Conservation (phyloP, 176 grass and related monocot genomes). For the Rhipidocladum racemiflorum region DNA sequence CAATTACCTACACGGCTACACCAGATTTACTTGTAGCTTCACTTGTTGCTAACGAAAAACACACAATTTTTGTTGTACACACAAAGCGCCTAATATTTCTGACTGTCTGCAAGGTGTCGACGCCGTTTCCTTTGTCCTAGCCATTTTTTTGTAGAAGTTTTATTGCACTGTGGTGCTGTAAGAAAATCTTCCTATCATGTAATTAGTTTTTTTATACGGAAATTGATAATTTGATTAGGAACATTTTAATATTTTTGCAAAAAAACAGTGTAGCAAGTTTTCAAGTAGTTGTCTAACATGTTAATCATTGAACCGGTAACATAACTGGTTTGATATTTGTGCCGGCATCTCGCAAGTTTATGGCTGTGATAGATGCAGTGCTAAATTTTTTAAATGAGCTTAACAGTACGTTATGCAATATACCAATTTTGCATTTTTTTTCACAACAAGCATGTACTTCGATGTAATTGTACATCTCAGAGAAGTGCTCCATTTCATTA, state of each 20-base stretch:
- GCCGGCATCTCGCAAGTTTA: slow-evolving; percentile 17
- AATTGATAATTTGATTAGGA: neutral
- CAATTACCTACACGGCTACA: neutral
- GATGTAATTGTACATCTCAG: neutral
- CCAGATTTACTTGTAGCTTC: neutral
- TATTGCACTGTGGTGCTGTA: neutral
- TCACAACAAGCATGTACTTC: neutral
- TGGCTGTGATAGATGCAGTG: neutral
- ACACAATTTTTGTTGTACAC: neutral
- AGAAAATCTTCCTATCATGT: neutral
- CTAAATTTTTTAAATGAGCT: neutral
- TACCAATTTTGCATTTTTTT: neutral
- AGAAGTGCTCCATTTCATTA: neutral
- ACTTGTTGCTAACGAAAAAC: neutral
- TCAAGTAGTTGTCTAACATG: neutral
- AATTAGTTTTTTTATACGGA: neutral
- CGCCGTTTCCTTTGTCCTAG: neutral
- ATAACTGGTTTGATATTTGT: neutral
- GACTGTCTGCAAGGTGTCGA: neutral
- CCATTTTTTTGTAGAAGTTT: neutral
- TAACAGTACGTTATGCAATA: neutral
- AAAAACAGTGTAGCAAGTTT: neutral
- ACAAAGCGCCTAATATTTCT: neutral
- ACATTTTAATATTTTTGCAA: neutral
- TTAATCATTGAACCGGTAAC: neutral